Conservation (phyloP, 495 filamentous ascomycete genomes). For the Penicillium argentinense region DNA sequence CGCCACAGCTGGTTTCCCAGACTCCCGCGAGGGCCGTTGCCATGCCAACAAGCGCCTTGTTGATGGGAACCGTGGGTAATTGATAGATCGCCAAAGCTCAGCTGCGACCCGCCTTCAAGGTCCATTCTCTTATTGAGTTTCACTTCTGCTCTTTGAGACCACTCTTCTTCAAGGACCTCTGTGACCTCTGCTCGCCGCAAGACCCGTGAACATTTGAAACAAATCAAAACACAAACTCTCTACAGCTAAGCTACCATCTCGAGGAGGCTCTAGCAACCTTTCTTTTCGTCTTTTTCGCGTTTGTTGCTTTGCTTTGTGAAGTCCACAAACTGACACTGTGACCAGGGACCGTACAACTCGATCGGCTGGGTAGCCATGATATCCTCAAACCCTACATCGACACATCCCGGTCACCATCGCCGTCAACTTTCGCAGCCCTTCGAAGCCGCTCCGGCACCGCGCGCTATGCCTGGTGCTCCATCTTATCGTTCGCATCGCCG, state of each 20-base stretch:
- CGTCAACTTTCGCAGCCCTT: conserved; percentile 77
- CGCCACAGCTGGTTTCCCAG: conserved; percentile 36
- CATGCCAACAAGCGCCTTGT: conserved; percentile 46
- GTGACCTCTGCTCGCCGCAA: not conserved
- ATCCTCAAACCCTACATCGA: conserved; percentile 21
- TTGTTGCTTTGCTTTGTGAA: conserved; percentile 20
- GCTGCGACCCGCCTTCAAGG: conserved; percentile 23
- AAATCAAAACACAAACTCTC: conserved; percentile 2
- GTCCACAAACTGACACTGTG: conserved; percentile 44
- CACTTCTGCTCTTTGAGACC: conserved; percentile 20
- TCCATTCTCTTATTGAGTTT: conserved; percentile 26
- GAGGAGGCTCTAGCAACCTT: conserved; percentile 23
- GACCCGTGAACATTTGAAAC: not conserved
- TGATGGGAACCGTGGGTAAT: conserved; percentile 43
- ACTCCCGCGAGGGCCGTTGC: conserved; percentile 38
- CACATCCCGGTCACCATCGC: conserved; percentile 57
- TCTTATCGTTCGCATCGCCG: conserved; percentile 57
- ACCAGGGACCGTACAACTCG: conserved; percentile 27
- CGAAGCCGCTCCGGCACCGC: conserved; percentile 48
- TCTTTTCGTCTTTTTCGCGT: conserved; percentile 22
- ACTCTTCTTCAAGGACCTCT: conserved; percentile 1
- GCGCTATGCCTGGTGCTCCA: conserved; percentile 15
- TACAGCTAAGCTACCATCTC: conserved; percentile 3
- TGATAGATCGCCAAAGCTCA: conserved; percentile 39
- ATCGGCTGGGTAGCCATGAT: conserved; percentile 30